Conservation (phyloP, 805 yeast genomes). For the Metschnikowia picachoensis region DNA sequence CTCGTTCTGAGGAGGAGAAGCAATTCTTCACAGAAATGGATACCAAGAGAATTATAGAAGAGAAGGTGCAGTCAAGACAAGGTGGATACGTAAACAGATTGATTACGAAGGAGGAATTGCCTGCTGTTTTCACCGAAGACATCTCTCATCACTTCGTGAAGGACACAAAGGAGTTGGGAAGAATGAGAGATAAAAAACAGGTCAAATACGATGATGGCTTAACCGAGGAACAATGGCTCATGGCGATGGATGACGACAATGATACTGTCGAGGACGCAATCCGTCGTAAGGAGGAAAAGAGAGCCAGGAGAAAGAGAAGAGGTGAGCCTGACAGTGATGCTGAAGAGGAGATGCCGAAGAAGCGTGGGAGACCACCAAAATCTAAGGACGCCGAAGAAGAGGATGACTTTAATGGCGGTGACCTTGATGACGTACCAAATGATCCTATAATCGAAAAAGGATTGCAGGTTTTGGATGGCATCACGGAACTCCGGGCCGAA, state of each 20-base stretch:
- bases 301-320: constrained; percentile 37
- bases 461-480: constrained; percentile 40
- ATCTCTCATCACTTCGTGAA: constrained; percentile 26
- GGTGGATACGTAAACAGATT: constrained; percentile 21
- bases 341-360: constrained; percentile 6
- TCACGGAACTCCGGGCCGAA: constrained; percentile 39
- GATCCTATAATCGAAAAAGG: constrained; percentile 20
- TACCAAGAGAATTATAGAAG: constrained; percentile 43
- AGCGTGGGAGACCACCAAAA: constrained; percentile 8
- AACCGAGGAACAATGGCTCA: constrained; percentile 43
- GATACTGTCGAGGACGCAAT: constrained; percentile 61
- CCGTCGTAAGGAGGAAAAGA: constrained; percentile 44
- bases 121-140: constrained; percentile 25
- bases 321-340: constrained; percentile 14
- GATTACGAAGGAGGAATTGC: constrained; percentile 25
- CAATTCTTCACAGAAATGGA: constrained; percentile 56
- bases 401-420: constrained; percentile 22
- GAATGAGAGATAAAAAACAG: constrained; percentile 26
- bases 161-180: constrained; percentile 23
- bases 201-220: constrained; percentile 38
- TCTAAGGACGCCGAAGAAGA: constrained; percentile 12
- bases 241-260: constrained; percentile 56
- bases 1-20: constrained; percentile 63
- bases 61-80: constrained; percentile 21
- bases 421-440: constrained; percentile 17